Base-by-base conservation (phyloP, 768 basidiomycete genomes). In the Pleurotus cornucopiae region DNA sequence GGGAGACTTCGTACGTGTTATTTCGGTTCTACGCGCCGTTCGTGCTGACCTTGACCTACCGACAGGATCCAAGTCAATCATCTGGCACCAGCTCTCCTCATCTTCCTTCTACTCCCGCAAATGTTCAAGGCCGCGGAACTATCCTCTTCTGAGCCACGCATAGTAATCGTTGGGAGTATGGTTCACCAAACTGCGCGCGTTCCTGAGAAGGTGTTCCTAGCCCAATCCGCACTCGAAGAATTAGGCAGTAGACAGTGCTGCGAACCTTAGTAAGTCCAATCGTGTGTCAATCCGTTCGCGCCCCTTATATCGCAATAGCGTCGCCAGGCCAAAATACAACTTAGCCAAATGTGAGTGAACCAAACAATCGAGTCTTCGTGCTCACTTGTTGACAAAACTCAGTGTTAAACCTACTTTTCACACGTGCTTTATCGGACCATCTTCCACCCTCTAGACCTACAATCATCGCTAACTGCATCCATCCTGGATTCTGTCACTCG, bases 41-140 rank as follows among this genome's bases (percentile, higher is more conserved):
- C 5, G 34, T 49, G 20, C 13, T 47, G 23, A 43, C 25, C 34
- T 20, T 30, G 14, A 37, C 11, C 41, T 26, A 20, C 7, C 12
- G 34, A 4, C 47, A 84, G 81, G 6, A 53, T 81, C 0, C 80
- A 83, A 58, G 73, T 79, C 41, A 82, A 82, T 61, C 59, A 72
- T 60, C 63, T 84, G 11, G 66, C 76, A 0, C 70, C 69, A 4
- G 66, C 73, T 6, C 66, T 81, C 0, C 67, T 80, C 2, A 65
- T 71, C 0, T 59, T 82, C 5, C 68, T 72, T 6, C 67, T 82
- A 0, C 66, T 81, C 0, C 81, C 82, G 0, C 61, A 60, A 6
- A 70, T 83, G 66, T 47, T 73, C 1, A 62, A 70, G 26, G 76
- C 80, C 0, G 70, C 74, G 0, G 57, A 66, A 25, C 26, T 21